A percentile compares a stretch with the other conserved stretches of the same genome.
These are phyloP conservation scores for Sporothrix globosa DNA, from an alignment of 2,329 filamentous ascomycete species.

Conservation along the genomic window DNA sequence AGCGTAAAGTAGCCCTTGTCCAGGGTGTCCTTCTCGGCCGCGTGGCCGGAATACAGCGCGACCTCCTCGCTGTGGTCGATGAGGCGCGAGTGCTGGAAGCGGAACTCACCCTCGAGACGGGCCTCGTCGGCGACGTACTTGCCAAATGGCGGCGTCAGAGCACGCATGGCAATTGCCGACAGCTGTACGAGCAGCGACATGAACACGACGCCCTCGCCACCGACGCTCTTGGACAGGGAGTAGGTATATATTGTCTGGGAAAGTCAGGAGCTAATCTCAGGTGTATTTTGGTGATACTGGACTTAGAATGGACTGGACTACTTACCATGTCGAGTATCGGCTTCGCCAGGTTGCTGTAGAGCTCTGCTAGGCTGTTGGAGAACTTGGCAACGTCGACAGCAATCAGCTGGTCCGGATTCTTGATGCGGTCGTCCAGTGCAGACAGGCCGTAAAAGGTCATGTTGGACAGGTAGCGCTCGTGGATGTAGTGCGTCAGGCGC, in stretches of 20 bases:
- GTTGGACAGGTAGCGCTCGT: conserved; percentile 94
- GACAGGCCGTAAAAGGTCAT: conserved; percentile 98
- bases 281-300: not conserved
- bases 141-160: conserved; percentile 91
- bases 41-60: conserved; percentile 86
- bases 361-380: conserved; percentile 88
- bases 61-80: conserved; percentile 97
- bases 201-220: conserved; percentile 90
- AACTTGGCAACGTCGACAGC: conserved; percentile 96
- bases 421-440: conserved; percentile 93
- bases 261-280: not conserved
- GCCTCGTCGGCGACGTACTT: conserved; percentile 98
- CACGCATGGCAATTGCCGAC: conserved; percentile 90
- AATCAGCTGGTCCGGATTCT: conserved; percentile 97
- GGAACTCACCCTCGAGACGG: conserved; percentile 89
- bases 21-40: conserved; percentile 91
- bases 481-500: conserved; percentile 89
- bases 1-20: conserved; percentile 99
- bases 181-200: conserved; percentile 94
- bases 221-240: conserved; percentile 90
- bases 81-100: conserved; percentile 89
- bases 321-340: conserved; percentile 86
- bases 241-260: conserved; percentile 83
- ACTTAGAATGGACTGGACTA: not conserved
- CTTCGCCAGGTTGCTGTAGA: conserved; percentile 96